A percentile compares a stretch with the other conserved stretches of the same genome.
phyloP scores from a whole-genome alignment of 1,284 basidiomycete genomes.

The Abortiporus biennis region DNA sequence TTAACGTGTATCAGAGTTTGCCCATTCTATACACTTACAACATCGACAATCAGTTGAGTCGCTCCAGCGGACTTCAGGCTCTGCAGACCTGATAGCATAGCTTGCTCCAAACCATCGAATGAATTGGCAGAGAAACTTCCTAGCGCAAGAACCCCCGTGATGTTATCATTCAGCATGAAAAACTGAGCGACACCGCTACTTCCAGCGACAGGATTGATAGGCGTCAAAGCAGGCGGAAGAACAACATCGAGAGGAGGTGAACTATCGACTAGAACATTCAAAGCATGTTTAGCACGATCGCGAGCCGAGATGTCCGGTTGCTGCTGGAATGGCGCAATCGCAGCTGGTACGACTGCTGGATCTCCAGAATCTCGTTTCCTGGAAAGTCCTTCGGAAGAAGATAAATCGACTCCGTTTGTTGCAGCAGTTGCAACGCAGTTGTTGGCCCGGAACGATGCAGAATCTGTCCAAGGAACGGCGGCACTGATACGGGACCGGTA shows the following conservation, averaged over 20 bases:
- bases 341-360: constrained; percentile 12
- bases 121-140: constrained; percentile 49
- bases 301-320: constrained; percentile 31
- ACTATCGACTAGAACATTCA: constrained; percentile 47
- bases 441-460: constrained; percentile 41
- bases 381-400: constrained; percentile 22
- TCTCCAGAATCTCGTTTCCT: constrained; percentile 9
- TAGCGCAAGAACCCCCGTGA: constrained; percentile 52
- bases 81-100: constrained; percentile 42
- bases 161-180: constrained; percentile 45
- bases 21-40: constrained; percentile 28
- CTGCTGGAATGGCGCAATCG: constrained; percentile 39
- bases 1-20: too few species aligned
- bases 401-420: constrained; percentile 47
- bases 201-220: constrained; percentile 33
- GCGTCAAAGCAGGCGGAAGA: constrained; percentile 43
- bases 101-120: constrained; percentile 35
- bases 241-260: constrained; percentile 39
- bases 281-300: constrained; percentile 32
- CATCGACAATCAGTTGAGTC: constrained; percentile 50
- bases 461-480: constrained; percentile 42
- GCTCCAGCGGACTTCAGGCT: constrained; percentile 44
- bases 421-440: constrained; percentile 44
- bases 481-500: constrained; percentile 50
- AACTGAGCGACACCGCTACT: constrained; percentile 49